phyloP scores from a whole-genome alignment of 495 filamentous ascomycete species.

The Aspergillus olivimuriae region DNA sequence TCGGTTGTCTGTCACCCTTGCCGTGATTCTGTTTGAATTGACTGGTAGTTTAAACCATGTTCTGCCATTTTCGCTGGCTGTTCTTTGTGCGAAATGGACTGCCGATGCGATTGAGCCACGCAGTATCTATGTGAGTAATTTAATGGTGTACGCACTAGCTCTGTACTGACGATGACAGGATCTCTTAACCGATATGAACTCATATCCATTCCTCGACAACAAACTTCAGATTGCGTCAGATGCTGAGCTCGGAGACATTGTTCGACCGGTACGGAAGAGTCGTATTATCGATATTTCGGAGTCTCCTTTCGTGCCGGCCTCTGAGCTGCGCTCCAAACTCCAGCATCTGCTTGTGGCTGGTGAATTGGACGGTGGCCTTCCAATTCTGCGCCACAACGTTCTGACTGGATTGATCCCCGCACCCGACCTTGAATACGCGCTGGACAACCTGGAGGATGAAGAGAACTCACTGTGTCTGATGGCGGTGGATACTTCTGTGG shows the following conservation, averaged over 20 bases:
- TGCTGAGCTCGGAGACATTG: conserved; percentile 77
- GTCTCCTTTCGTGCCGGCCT: conserved; percentile 70
- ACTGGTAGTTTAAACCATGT: conserved; percentile 94
- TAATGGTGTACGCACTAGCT: not conserved
- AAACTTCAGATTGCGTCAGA: conserved; percentile 89
- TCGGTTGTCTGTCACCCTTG: conserved; percentile 84
- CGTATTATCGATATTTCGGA: conserved; percentile 82
- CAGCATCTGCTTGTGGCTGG: conserved; percentile 76
- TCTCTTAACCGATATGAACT: conserved; percentile 91
- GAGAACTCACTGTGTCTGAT: conserved; percentile 72
- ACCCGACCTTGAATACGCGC: conserved; percentile 87
- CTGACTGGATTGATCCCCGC: conserved; percentile 88
- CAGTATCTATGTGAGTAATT: conserved; percentile 73
- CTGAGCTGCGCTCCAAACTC: conserved; percentile 69
- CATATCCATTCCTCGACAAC: conserved; percentile 92
- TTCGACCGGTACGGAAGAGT: conserved; percentile 62
- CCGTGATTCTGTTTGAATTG: conserved; percentile 92
- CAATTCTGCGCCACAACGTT: conserved; percentile 72
- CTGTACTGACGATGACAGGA: conserved; percentile 47
- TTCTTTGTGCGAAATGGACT: conserved; percentile 95
- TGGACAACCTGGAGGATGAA: conserved; percentile 75
- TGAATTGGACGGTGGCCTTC: conserved; percentile 87
- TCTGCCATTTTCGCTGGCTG: conserved; percentile 85
- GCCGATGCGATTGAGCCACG: conserved; percentile 92
- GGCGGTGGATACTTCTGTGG: conserved; percentile 53